phyloP scores from a whole-genome alignment of 345 rosid genomes.

The Melaleuca quinquenervia region DNA sequence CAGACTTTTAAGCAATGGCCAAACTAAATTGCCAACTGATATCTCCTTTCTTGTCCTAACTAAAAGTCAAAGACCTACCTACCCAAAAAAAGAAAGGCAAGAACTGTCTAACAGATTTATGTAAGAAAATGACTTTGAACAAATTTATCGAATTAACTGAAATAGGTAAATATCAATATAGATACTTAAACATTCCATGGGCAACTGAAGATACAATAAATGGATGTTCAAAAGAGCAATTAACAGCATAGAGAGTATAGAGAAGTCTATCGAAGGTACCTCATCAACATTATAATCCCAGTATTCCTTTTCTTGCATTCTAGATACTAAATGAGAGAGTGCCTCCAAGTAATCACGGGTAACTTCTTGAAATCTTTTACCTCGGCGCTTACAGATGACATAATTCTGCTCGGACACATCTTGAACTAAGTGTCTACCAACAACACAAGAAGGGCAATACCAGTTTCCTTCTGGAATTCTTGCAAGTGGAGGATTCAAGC shows the following conservation, averaged over 20 bases:
- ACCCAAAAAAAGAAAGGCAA: neutral
- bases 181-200: neutral
- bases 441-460: conserved; percentile 94
- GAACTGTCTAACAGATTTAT: neutral
- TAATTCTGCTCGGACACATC: conserved; percentile 34
- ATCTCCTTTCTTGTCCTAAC: neutral
- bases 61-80: neutral
- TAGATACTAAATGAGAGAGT: conserved; percentile 39
- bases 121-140: neutral
- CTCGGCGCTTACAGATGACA: conserved; percentile 25
- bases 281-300: conserved; percentile 72
- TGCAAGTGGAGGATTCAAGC: conserved; percentile 94
- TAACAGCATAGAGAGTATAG: neutral
- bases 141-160: neutral
- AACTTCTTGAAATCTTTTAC: conserved; percentile 57
- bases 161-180: neutral
- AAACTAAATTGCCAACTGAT: neutral
- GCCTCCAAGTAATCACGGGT: conserved; percentile 54
- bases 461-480: conserved; percentile 98
- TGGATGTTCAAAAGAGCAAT: neutral
- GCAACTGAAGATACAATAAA: neutral
- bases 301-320: conserved; percentile 76
- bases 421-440: conserved; percentile 32
- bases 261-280: conserved; percentile 34
- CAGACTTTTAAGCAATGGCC: neutral